phyloP scores from a whole-genome alignment of 2,329 filamentous ascomycete species.

The Epichloe glyceriae region DNA sequence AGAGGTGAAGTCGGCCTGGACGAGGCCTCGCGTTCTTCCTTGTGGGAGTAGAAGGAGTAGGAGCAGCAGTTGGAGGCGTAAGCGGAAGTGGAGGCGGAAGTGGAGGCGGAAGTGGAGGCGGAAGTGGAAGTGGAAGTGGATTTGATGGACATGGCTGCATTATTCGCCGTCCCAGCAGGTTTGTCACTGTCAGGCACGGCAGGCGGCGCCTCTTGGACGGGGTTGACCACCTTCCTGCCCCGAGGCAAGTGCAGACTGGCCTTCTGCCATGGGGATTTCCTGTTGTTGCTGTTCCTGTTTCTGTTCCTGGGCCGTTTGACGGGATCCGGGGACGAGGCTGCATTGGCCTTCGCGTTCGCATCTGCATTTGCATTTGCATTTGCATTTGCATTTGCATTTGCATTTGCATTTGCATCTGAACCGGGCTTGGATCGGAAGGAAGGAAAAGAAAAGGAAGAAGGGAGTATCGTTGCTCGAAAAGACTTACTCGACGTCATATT shows the following conservation, averaged over 20 bases:
- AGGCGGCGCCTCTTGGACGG: conserved; percentile 11
- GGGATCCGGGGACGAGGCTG: neutral
- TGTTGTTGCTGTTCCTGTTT: neutral
- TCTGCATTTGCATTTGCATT: conserved; percentile 7
- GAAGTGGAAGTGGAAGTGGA: conserved; percentile 2
- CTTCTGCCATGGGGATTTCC: conserved; percentile 14
- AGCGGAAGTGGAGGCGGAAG: conserved; percentile 1
- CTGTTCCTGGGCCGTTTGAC: neutral
- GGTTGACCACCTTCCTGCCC: conserved; percentile 7
- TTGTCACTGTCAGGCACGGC: neutral
- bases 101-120: conserved; percentile 1
- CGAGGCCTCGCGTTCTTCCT: conserved; percentile 1
- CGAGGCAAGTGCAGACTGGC: conserved; percentile 8
- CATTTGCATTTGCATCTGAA: conserved; percentile 1
- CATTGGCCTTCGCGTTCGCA: conserved; percentile 1
- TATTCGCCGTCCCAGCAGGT: neutral
- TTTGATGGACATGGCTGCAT: neutral
- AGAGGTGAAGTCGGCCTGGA: conserved; percentile 12
- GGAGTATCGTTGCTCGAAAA: conserved; percentile 24
- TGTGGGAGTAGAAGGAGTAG: neutral
- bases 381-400: conserved; percentile 9
- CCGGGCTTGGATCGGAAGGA: conserved; percentile 18
- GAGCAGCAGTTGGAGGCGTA: neutral
- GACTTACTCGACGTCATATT: conserved; percentile 35
- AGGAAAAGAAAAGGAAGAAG: conserved; percentile 24